phyloP scores from a whole-genome alignment of 2,329 filamentous ascomycete species.

The Gyromitra esculenta region DNA sequence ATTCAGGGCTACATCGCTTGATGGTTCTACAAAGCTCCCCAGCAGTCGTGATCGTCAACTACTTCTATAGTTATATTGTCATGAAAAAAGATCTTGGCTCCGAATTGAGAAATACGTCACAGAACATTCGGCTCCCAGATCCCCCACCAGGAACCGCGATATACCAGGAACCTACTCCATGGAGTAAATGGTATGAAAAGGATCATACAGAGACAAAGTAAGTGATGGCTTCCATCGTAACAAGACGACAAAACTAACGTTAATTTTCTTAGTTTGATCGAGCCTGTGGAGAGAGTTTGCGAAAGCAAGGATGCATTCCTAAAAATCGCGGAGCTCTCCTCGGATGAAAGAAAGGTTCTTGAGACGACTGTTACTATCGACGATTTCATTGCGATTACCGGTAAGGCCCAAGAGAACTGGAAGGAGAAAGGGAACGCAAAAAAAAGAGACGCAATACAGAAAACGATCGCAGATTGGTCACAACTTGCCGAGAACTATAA shows the following conservation, averaged over 20 bases:
- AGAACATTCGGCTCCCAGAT: neutral
- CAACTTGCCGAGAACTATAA: conserved; percentile 11
- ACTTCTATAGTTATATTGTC: neutral
- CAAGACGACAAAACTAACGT: neutral
- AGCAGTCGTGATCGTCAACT: neutral
- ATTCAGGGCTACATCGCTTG: neutral
- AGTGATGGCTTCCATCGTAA: neutral
- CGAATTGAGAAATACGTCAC: neutral
- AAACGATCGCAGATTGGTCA: conserved; percentile 1
- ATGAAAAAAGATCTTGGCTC: neutral
- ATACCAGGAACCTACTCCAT: neutral
- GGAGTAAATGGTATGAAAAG: conserved; percentile 7
- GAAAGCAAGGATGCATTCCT: conserved; percentile 2
- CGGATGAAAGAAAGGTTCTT: neutral
- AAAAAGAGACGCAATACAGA: conserved; percentile 2
- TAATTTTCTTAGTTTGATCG: neutral
- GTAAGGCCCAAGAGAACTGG: conserved; percentile 2
- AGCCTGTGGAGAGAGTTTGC: neutral
- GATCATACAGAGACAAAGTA: neutral
- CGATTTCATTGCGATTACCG: conserved; percentile 1
- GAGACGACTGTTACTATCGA: neutral
- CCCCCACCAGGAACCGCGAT: neutral
- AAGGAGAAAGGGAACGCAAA: neutral
- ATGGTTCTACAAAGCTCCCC: neutral
- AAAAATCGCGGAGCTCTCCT: neutral